phyloP scores from a whole-genome alignment of 495 filamentous ascomycete species.

The Penicillium angulare region DNA sequence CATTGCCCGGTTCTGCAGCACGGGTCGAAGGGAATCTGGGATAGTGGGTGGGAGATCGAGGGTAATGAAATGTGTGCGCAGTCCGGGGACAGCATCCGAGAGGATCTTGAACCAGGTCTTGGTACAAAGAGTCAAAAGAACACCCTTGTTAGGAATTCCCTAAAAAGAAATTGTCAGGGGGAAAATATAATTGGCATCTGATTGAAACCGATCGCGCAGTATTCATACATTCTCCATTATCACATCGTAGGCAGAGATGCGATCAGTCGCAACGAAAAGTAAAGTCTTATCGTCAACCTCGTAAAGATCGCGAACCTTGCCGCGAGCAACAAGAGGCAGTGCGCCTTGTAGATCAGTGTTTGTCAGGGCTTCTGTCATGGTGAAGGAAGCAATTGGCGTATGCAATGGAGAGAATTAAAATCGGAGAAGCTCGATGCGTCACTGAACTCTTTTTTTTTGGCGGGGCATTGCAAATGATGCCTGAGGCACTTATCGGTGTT shows the following conservation, averaged over 20 bases:
- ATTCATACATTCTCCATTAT: slow-evolving; percentile 71
- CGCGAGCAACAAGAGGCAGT: slow-evolving; percentile 57
- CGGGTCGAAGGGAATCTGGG: slow-evolving; percentile 43
- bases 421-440: slow-evolving; percentile 18
- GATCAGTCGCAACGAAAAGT: slow-evolving; percentile 86
- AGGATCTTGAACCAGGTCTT: slow-evolving; percentile 84
- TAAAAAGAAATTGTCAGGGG: slow-evolving; percentile 24
- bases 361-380: slow-evolving; percentile 50
- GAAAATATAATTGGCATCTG: background rate
- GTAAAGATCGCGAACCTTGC: slow-evolving; percentile 86
- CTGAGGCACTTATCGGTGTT: slow-evolving; percentile 24
- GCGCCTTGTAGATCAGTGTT: slow-evolving; percentile 52
- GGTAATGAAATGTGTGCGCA: slow-evolving; percentile 76
- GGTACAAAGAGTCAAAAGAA: slow-evolving; percentile 79
- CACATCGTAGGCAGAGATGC: slow-evolving; percentile 94
- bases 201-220: background rate
- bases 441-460: slow-evolving; percentile 17
- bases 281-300: slow-evolving; percentile 70
- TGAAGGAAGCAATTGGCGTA: slow-evolving; percentile 7
- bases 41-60: slow-evolving; percentile 60
- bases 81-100: slow-evolving; percentile 56
- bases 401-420: slow-evolving; percentile 7
- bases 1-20: slow-evolving; percentile 73
- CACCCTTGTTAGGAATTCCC: slow-evolving; percentile 83
- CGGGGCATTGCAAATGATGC: slow-evolving; percentile 19